A percentile compares a stretch with the other conserved stretches of the same genome.
Evolutionary conservation across 2,329 filamentous ascomycete genomes (phyloP).

Genomic region (Cadophora gregata): DNA sequence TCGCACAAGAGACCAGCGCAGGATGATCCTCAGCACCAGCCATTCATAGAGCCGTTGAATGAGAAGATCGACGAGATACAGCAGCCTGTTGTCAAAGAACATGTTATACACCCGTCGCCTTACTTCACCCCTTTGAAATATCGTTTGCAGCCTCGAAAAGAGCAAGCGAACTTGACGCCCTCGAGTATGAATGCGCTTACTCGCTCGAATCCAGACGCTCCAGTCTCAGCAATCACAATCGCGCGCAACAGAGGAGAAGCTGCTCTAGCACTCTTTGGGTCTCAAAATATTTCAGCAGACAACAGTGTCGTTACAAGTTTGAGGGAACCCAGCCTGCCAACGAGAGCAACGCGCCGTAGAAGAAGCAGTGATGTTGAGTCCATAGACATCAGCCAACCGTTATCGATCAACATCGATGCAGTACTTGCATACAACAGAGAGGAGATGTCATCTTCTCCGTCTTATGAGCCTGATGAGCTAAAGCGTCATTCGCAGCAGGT

Average conservation of each 20-base stretch:
- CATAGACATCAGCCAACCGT: background rate
- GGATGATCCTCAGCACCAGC: background rate
- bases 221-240: conserved; percentile 12
- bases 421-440: background rate
- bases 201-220: conserved; percentile 9
- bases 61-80: background rate
- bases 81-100: background rate
- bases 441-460: background rate
- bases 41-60: background rate
- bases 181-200: background rate
- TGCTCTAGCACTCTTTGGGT: background rate
- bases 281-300: background rate
- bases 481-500: background rate
- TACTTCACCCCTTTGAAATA: conserved; percentile 22
- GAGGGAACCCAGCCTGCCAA: background rate
- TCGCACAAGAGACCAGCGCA: background rate
- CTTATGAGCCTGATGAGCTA: background rate
- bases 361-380: background rate
- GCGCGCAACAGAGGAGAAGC: conserved; percentile 20
- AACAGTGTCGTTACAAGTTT: background rate
- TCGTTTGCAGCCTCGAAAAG: conserved; percentile 24
- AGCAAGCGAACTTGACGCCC: conserved; percentile 14
- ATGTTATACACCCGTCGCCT: conserved; percentile 3
- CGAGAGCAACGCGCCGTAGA: background rate
- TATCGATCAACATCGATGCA: background rate